Evolutionary conservation across 257 asterid genomes (phyloP), one percentile per base, ranked within the genome.

Genomic region (Primulina eburnea): DNA sequence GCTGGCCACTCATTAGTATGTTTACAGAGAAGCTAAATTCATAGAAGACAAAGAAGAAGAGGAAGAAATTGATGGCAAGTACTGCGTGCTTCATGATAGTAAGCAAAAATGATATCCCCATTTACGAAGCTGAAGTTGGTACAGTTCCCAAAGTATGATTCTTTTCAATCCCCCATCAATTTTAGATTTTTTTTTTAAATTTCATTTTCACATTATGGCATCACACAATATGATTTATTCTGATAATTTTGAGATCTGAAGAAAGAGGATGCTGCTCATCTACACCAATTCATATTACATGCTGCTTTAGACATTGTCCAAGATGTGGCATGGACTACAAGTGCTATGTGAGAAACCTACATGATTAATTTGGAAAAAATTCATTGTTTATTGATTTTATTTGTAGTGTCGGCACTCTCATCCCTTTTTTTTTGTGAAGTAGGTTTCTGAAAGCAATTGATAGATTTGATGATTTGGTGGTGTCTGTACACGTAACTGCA

Each of bases 191-290:
- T 32, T 74, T 40, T 20, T 0, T 0, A 12, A 34, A 28, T 9
- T 32, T 17, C 8, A 12, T 30, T 75, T 16, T 50, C 8, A 8
- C 55, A 16, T 43, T 50, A 4, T 50, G 57, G 57, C 57, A 47
- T 4, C 16, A 1, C 18, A 4, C n/a, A 50, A 50, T 50, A 50
- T 17, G 57, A 16, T 17, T 14, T 50, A 50, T 50, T 50, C 20
- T 50, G 5, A 50, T 16, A 50, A 50, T 16, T 50, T 50, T 50
- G 57, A 50, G 57, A 50, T 50, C 18, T 14, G 55, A 50, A 94
- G 99, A 94, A 86, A 79, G 97, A 94, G 68, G 99, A 94, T 70
- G 97, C 95, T 71, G 99, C 97, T 64, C 97, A 94, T 83, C 92
- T 86, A 65, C 97, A 90, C 83, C 99, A 94, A 80, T 94, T 94